Conservation (phyloP, 352 stramenopile genomes). For the Saprolegnia parasitica region DNA sequence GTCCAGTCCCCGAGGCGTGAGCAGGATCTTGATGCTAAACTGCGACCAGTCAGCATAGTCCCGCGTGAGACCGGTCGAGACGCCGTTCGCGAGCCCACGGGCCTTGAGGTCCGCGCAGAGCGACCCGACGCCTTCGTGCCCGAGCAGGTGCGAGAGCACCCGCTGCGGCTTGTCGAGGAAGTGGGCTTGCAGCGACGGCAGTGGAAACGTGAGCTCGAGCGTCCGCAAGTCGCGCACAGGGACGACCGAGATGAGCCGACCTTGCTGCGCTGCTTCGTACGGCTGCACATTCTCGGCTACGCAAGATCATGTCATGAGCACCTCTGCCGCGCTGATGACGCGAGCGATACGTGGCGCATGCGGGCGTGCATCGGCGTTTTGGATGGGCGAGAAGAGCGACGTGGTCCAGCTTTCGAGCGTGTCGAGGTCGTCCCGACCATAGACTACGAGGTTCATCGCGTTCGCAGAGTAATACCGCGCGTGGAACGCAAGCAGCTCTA, state of each 20-base stretch:
- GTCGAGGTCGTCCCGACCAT: slow-evolving; percentile 63
- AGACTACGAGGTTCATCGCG: slow-evolving; percentile 76
- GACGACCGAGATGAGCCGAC: slow-evolving; percentile 27
- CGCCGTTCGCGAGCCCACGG: slow-evolving; percentile 36
- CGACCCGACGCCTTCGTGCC: slow-evolving; percentile 78
- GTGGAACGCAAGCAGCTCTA: slow-evolving; percentile 71
- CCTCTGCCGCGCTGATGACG: slow-evolving; percentile 28
- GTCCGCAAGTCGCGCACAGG: slow-evolving; percentile 36
- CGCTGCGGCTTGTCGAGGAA: slow-evolving; percentile 36
- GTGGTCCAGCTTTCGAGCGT: slow-evolving; percentile 40
- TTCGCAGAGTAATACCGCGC: slow-evolving; percentile 79
- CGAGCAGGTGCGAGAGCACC: slow-evolving; percentile 74
- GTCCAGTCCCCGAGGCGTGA: slow-evolving; percentile 32
- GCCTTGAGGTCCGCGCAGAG: slow-evolving; percentile 80
- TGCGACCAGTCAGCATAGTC: slow-evolving; percentile 33
- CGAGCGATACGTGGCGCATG: slow-evolving; percentile 34
- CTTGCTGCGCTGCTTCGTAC: slow-evolving; percentile 32
- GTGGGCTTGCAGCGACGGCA: slow-evolving; percentile 32
- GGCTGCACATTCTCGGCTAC: slow-evolving; percentile 11
- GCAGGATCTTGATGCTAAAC: slow-evolving; percentile 34
- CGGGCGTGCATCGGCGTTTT: slow-evolving; percentile 39
- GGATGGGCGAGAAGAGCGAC: slow-evolving; percentile 39
- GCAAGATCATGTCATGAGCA: neutral
- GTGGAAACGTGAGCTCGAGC: slow-evolving; percentile 35
- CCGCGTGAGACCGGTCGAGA: slow-evolving; percentile 32